These are phyloP conservation scores for Candida succiphila DNA, from an alignment of 805 yeast genomes.

Conservation along the genomic window DNA sequence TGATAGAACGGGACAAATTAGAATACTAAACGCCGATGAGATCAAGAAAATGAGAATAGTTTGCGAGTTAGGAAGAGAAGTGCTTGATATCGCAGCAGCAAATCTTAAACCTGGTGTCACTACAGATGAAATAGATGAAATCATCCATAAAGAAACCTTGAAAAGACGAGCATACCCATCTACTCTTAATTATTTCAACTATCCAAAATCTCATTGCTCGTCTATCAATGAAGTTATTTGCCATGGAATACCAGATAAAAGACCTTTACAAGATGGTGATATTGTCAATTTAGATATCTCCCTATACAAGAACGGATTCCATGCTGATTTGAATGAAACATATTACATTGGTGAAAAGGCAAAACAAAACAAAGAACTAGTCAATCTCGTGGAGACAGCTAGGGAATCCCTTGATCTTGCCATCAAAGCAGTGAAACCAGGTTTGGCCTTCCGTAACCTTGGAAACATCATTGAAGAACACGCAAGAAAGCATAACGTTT, in stretches of 20 bases:
- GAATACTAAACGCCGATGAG: slow-evolving; percentile 54
- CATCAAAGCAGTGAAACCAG: slow-evolving; percentile 82
- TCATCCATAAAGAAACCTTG: slow-evolving; percentile 81
- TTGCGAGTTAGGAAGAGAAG: slow-evolving; percentile 72
- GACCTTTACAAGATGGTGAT: slow-evolving; percentile 85
- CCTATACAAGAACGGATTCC: slow-evolving; percentile 77
- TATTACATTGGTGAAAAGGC: slow-evolving; percentile 93
- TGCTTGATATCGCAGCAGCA: slow-evolving; percentile 82
- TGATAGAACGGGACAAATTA: slow-evolving; percentile 59
- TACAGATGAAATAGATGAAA: slow-evolving; percentile 81
- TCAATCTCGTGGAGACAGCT: slow-evolving; percentile 84
- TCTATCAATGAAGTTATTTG: slow-evolving; percentile 93
- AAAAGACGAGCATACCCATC: slow-evolving; percentile 91
- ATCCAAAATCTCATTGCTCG: slow-evolving; percentile 87
- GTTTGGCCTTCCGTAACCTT: slow-evolving; percentile 73
- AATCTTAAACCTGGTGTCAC: slow-evolving; percentile 81
- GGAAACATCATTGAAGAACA: slow-evolving; percentile 86
- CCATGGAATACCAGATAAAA: slow-evolving; percentile 94
- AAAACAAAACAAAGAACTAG: slow-evolving; percentile 65
- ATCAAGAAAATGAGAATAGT: slow-evolving; percentile 67
- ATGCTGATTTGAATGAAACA: slow-evolving; percentile 93
- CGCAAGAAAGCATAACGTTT: slow-evolving; percentile 67
- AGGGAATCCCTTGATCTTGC: slow-evolving; percentile 83
- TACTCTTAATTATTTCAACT: slow-evolving; percentile 88
- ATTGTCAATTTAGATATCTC: slow-evolving; percentile 88